These are phyloP conservation scores for Aspergillus sparsus DNA, from an alignment of 495 filamentous ascomycete genomes.

Conservation along the genomic window DNA sequence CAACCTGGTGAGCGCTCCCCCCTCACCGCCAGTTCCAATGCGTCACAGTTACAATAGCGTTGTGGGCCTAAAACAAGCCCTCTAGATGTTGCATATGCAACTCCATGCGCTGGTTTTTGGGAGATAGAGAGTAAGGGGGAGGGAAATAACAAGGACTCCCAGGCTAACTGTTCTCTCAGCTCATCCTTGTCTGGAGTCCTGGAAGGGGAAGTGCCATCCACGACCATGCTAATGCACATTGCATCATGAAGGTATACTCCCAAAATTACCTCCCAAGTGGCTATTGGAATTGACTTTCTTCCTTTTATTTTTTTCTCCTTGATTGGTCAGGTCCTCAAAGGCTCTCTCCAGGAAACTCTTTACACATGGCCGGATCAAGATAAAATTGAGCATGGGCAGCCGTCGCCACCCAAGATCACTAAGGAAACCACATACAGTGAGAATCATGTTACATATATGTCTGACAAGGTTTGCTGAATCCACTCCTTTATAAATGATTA, in stretches of 20 bases:
- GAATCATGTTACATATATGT: slow-evolving; percentile 80
- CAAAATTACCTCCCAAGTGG: neutral
- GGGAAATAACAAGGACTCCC: neutral
- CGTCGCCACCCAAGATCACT: slow-evolving; percentile 47
- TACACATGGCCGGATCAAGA: slow-evolving; percentile 70
- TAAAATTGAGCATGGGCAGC: slow-evolving; percentile 45
- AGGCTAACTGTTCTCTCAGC: slow-evolving; percentile 40
- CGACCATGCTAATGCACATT: slow-evolving; percentile 85
- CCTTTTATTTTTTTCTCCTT: neutral
- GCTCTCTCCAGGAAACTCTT: slow-evolving; percentile 73
- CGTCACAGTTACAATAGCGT: neutral
- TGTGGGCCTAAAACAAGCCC: neutral
- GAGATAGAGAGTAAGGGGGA: neutral
- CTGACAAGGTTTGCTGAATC: slow-evolving; percentile 56
- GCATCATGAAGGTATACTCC: slow-evolving; percentile 60
- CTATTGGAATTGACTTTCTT: neutral
- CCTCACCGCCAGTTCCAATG: slow-evolving; percentile 3
- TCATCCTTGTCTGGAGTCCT: slow-evolving; percentile 91
- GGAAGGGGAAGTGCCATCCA: slow-evolving; percentile 84
- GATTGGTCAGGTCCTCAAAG: slow-evolving; percentile 63
- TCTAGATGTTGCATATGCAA: slow-evolving; percentile 1
- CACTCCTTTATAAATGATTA: neutral
- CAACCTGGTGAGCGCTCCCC: slow-evolving; percentile 63
- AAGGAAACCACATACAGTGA: slow-evolving; percentile 51
- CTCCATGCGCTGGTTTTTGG: neutral